These are phyloP conservation scores for Trichoderma semiorbis DNA, from an alignment of 2,329 filamentous ascomycete genomes.

Conservation along the genomic window DNA sequence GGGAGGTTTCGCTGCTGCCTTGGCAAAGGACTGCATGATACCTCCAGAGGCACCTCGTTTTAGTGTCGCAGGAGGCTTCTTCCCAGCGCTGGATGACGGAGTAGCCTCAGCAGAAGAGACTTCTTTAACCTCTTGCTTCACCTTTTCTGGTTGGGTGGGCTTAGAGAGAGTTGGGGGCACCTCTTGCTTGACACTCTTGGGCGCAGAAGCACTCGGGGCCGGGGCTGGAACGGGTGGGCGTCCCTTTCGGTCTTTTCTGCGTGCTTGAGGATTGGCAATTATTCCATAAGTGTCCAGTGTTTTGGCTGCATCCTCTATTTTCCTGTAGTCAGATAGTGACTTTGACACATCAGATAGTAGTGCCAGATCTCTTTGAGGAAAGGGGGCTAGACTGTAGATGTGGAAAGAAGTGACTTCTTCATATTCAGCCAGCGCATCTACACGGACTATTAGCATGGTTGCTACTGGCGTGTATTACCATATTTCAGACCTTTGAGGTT, in stretches of 20 bases:
- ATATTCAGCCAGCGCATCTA: conserved; percentile 66
- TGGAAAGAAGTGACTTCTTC: conserved; percentile 75
- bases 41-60: conserved; percentile 60
- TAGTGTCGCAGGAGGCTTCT: conserved; percentile 35
- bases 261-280: conserved; percentile 70
- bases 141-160: conserved; percentile 21
- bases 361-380: conserved; percentile 65
- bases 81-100: conserved; percentile 27
- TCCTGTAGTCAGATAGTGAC: conserved; percentile 55
- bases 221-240: conserved; percentile 24
- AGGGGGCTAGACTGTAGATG: conserved; percentile 78
- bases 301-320: conserved; percentile 57
- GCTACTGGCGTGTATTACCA: background rate
- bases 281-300: conserved; percentile 64
- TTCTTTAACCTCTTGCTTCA: conserved; percentile 32
- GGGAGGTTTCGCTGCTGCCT: conserved; percentile 41
- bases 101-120: conserved; percentile 26
- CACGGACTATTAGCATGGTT: background rate
- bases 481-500: conserved; percentile 58
- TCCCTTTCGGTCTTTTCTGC: conserved; percentile 44
- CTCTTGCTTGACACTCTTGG: conserved; percentile 21
- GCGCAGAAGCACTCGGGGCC: conserved; percentile 26
- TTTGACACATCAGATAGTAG: conserved; percentile 66
- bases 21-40: conserved; percentile 79
- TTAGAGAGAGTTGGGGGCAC: background rate